Evolutionary conservation across 192 early-diverging fungal species (phyloP).

Genomic region (Obelidium mucronatum): DNA sequence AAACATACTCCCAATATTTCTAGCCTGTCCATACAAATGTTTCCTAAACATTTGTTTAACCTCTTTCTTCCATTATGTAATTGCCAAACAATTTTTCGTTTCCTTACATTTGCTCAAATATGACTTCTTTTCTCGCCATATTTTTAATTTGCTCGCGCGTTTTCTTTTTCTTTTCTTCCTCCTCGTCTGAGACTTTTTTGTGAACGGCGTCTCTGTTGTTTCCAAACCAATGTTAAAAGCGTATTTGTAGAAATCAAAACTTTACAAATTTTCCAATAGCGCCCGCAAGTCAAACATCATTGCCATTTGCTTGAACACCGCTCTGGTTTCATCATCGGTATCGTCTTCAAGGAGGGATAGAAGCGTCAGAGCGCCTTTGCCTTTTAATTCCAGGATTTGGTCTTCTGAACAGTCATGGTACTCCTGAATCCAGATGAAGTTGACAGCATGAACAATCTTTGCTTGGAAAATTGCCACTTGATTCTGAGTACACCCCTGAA

Average conservation of each 20-base stretch:
- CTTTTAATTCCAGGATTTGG: constrained; percentile 36
- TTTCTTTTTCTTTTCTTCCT: constrained; percentile 5
- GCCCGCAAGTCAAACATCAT: constrained; percentile 24
- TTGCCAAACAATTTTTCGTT: too few relatives aligned
- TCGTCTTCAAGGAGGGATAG: constrained; percentile 50
- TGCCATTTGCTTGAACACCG: constrained; percentile 41
- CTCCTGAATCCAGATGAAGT: constrained; percentile 31
- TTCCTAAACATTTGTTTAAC: too few relatives aligned
- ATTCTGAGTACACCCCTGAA: constrained; percentile 43
- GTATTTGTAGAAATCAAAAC: not conserved
- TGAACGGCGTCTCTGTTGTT: not conserved
- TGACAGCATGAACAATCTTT: constrained; percentile 45
- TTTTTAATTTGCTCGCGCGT: constrained; percentile 8
- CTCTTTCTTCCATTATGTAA: too few relatives aligned
- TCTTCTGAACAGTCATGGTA: constrained; percentile 1
- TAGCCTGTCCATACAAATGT: too few relatives aligned
- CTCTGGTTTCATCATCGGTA: constrained; percentile 27
- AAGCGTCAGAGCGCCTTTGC: constrained; percentile 28
- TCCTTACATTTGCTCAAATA: constrained; percentile 4
- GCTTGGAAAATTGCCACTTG: constrained; percentile 47
- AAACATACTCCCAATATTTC: too few relatives aligned
- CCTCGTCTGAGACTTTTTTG: constrained; percentile 1
- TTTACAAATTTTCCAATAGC: constrained; percentile 40
- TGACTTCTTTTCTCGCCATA: constrained; percentile 21
- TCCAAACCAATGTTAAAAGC: not conserved